Percentiles rank a stretch among this genome's conserved stretches.
phyloP scores from a whole-genome alignment of 352 stramenopile genomes.

The Plasmopara halstedii region DNA sequence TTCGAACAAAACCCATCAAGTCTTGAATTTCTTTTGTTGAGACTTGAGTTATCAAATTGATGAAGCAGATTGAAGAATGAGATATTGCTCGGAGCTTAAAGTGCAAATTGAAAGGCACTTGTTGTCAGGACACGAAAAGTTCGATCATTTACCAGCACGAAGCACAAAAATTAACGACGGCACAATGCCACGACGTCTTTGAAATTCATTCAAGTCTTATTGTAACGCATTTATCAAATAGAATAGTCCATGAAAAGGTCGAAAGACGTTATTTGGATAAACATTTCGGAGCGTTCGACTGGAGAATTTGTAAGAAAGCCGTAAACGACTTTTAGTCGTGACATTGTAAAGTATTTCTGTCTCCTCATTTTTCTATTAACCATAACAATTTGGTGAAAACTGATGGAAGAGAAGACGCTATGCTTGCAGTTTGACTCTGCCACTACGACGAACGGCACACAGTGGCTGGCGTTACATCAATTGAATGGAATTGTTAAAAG shows the following conservation, averaged over 20 bases:
- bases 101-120: background rate
- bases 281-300: background rate
- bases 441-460: slow-evolving; percentile 53
- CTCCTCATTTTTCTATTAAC: too few species aligned
- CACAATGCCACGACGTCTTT: too few species aligned
- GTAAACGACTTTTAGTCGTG: too few species aligned
- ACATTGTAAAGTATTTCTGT: too few species aligned
- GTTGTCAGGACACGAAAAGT: too few species aligned
- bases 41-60: slow-evolving; percentile 22
- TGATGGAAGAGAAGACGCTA: slow-evolving; percentile 42
- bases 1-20: slow-evolving; percentile 20
- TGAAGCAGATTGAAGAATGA: slow-evolving; percentile 23
- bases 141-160: too few species aligned
- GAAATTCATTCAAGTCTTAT: too few species aligned
- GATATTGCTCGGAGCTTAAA: too few species aligned
- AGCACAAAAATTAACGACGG: too few species aligned
- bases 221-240: too few species aligned
- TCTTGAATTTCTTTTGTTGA: too few species aligned
- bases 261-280: background rate
- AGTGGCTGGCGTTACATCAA: slow-evolving; percentile 44
- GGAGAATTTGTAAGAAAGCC: background rate
- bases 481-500: slow-evolving; percentile 30
- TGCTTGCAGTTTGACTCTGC: slow-evolving; percentile 67
- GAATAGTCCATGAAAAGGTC: too few species aligned
- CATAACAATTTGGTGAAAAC: background rate